These are phyloP conservation scores for Bolboschoenoplectus hybrid DNA, from an alignment of 202 grass and related monocot species.

Conservation along the genomic window DNA sequence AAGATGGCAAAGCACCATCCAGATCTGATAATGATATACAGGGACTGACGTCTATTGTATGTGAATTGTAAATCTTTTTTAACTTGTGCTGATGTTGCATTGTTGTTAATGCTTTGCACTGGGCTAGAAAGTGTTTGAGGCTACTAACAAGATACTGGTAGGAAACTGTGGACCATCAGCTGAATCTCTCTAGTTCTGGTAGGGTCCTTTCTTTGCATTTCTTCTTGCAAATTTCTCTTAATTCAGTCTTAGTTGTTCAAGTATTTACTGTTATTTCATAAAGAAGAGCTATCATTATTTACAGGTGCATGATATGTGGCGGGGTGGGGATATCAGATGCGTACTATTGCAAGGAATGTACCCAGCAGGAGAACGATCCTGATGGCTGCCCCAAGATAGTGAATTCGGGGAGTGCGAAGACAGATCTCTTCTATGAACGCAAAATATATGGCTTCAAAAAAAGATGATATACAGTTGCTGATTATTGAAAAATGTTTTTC, in stretches of 20 bases:
- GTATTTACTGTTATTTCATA: background rate
- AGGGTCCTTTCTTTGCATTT: background rate
- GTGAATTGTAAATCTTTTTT: background rate
- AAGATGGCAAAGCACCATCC: conserved; percentile 21
- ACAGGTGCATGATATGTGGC: conserved; percentile 71
- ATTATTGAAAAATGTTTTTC: too few species aligned
- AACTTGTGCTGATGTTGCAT: background rate
- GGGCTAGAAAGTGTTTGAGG: background rate
- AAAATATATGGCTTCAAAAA: conserved; percentile 87
- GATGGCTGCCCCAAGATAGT: conserved; percentile 88
- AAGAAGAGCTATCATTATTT: too few species aligned
- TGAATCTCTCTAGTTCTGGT: background rate
- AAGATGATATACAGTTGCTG: too few species aligned
- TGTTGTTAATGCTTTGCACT: background rate
- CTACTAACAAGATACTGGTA: background rate
- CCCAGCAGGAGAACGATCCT: conserved; percentile 78
- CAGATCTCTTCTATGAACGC: conserved; percentile 82
- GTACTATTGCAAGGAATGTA: conserved; percentile 89
- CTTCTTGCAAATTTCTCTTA: background rate
- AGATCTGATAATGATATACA: background rate
- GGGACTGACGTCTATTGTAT: background rate
- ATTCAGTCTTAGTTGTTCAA: background rate
- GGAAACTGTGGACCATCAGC: background rate
- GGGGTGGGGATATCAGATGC: conserved; percentile 83
- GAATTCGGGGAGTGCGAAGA: conserved; percentile 82